Conservation (phyloP, 345 rosid genomes). For the Arabidopsis arenosa region DNA sequence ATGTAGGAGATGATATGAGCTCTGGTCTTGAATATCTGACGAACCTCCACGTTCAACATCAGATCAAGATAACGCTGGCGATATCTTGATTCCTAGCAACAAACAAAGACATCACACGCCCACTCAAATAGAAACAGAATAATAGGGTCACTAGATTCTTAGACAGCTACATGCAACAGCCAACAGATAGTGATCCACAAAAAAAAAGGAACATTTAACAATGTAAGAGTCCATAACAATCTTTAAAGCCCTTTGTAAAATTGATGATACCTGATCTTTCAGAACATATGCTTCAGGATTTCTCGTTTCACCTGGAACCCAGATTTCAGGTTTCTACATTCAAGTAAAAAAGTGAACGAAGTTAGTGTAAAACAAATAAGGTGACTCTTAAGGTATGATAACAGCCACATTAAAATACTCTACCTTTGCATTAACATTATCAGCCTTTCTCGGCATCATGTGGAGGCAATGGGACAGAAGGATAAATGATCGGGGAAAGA, state of each 20-base stretch:
- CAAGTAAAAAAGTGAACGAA: constrained; percentile 8
- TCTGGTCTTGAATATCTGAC: constrained; percentile 77
- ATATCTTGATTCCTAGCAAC: constrained; percentile 79
- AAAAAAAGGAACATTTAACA: constrained; percentile 18
- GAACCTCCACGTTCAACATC: constrained; percentile 80
- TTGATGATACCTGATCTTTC: constrained; percentile 81
- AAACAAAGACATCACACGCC: constrained; percentile 20
- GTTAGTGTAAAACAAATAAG: constrained; percentile 17
- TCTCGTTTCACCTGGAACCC: constrained; percentile 76
- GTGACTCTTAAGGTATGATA: background rate
- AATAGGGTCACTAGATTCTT: background rate
- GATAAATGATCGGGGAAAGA: constrained; percentile 66
- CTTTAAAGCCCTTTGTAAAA: constrained; percentile 2
- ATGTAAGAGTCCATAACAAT: background rate
- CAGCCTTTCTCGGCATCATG: constrained; percentile 78
- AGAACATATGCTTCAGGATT: constrained; percentile 82
- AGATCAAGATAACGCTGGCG: constrained; percentile 93
- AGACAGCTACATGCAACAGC: background rate
- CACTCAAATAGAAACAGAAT: constrained; percentile 2
- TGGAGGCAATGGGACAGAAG: constrained; percentile 92
- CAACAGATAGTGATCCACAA: background rate
- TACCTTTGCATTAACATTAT: constrained; percentile 61
- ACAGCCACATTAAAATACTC: constrained; percentile 14
- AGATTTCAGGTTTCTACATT: constrained; percentile 67
- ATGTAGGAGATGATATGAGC: constrained; percentile 63